Percentiles rank a stretch among this genome's conserved stretches.
Evolutionary conservation across 371 early-diverging fungal species (phyloP).

Genomic region (Smittium culicis): DNA sequence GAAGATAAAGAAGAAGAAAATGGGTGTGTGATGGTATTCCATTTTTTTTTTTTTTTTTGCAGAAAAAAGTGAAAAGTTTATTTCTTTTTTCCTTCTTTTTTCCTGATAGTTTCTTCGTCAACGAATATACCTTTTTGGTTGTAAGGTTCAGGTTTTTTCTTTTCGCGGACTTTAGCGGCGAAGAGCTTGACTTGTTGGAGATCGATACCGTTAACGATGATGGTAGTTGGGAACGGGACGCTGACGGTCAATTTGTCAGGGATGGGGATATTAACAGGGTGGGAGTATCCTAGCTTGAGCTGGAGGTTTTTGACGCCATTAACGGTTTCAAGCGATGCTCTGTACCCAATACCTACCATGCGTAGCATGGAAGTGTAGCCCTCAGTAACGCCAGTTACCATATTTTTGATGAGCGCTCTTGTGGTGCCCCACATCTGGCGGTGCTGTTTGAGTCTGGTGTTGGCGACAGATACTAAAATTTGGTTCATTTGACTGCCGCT

Average conservation of each 20-base stretch:
- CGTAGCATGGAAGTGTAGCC: conserved; percentile 72
- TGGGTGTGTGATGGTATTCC: background rate
- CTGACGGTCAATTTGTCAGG: conserved; percentile 65
- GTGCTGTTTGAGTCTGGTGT: conserved; percentile 52
- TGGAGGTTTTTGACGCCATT: conserved; percentile 27
- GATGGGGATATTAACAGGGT: conserved; percentile 62
- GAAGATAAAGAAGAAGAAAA: background rate
- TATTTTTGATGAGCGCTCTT: conserved; percentile 67
- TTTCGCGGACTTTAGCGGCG: conserved; percentile 80
- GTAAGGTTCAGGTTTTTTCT: conserved; percentile 93
- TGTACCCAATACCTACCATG: conserved; percentile 88
- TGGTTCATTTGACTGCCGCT: conserved; percentile 30
- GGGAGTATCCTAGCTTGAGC: conserved; percentile 80
- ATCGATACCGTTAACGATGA: conserved; percentile 67
- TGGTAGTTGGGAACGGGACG: conserved; percentile 72
- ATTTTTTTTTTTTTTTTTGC: background rate
- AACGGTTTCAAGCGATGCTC: conserved; percentile 60
- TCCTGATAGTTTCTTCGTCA: conserved; percentile 89
- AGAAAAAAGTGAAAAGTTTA: conserved; percentile 18
- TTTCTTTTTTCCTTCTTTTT: conserved; percentile 92
- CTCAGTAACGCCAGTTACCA: conserved; percentile 79
- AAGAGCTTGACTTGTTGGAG: conserved; percentile 67
- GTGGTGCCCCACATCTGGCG: conserved; percentile 94
- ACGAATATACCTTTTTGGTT: conserved; percentile 98
- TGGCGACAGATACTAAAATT: conserved; percentile 44